phyloP scores from a whole-genome alignment of 2,329 filamentous ascomycete species.

The Paramyrothecium sp. region DNA sequence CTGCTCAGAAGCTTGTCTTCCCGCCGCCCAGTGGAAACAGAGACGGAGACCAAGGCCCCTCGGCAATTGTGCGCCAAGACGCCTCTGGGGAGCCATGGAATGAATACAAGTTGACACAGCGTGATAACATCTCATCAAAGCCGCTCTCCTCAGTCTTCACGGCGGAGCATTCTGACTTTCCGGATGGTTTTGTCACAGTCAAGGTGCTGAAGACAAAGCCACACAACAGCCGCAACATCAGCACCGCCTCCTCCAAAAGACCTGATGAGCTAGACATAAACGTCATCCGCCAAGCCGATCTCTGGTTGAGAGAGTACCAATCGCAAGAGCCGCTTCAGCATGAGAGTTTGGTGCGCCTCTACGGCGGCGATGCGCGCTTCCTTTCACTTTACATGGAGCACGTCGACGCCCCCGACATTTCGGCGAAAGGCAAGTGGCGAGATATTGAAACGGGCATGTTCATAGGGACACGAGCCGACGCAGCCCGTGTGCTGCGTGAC shows the following conservation, averaged over 20 bases:
- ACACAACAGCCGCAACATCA: constrained; percentile 34
- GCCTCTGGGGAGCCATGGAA: too few relatives aligned
- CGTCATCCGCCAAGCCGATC: constrained; percentile 58
- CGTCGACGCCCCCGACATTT: constrained; percentile 54
- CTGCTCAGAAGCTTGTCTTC: too few relatives aligned
- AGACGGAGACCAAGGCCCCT: too few relatives aligned
- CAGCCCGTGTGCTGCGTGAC: constrained; percentile 50
- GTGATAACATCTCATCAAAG: too few relatives aligned
- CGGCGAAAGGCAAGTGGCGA: constrained; percentile 48
- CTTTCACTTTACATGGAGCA: constrained; percentile 62
- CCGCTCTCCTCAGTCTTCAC: constrained; percentile 55
- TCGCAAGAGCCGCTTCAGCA: constrained; percentile 55
- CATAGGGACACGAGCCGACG: constrained; percentile 46
- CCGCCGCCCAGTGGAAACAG: too few relatives aligned
- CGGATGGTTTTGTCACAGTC: constrained; percentile 55
- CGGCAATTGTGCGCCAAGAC: too few relatives aligned
- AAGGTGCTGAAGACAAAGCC: constrained; percentile 58
- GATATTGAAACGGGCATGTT: constrained; percentile 47
- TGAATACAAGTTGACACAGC: too few relatives aligned
- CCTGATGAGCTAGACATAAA: constrained; percentile 29
- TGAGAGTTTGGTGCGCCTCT: constrained; percentile 55
- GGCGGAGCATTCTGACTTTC: constrained; percentile 49
- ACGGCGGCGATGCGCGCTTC: constrained; percentile 58
- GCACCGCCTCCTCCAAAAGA: constrained; percentile 43
- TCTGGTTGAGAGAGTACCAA: constrained; percentile 58